Base-by-base conservation (phyloP, 768 basidiomycete species). In the Phlebiopsis flavidoalba region DNA sequence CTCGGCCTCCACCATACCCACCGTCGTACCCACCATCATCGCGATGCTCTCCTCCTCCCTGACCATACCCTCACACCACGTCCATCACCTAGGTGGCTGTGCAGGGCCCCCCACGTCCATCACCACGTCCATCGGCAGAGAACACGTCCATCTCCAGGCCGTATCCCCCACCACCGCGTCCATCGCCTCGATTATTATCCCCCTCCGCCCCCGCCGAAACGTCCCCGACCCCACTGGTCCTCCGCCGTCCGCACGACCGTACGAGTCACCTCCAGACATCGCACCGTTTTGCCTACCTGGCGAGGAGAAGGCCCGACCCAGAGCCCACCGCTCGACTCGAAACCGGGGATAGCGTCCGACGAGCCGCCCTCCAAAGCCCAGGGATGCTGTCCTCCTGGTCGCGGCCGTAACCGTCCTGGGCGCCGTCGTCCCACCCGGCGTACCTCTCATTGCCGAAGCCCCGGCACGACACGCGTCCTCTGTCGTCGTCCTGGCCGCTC, bases 391-490 rank as follows among this genome's bases (percentile, higher is more conserved):
- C 85, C 48, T 88, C 87, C 53, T 70, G 70, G n/a, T 67, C 74
- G 45, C 53, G 21, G 26, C 65, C 71, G 10, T 81, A 79, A 60
- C 81, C 80, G 6, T 80, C 79, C 60, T 78, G 37, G 62, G 3
- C 48, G 14, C 64, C 61, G 37, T 60, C 70, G 37, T 57, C 69
- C 47, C 64, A 67, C 43, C 66, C 70, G 26, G 60, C 72, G 51
- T n/a, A n/a, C n/a, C n/a, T n/a, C n/a, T n/a, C n/a, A n/a, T 59
- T 62, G 26, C 85, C 83, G 63, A 93, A 86, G n/a, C 7, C 92
- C 91, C 31, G 91, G 90, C 0, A 91, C 86, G 77, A 85, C n/a
- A 82, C 61, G 69, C 79, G 22, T 88, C 89, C 51, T 89, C 89
- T n/a, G n/a, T 92, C 89, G 65, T 75, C 76, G 58, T 74, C 70